phyloP scores from a whole-genome alignment of 768 basidiomycete species.

The Mycena galopus region DNA sequence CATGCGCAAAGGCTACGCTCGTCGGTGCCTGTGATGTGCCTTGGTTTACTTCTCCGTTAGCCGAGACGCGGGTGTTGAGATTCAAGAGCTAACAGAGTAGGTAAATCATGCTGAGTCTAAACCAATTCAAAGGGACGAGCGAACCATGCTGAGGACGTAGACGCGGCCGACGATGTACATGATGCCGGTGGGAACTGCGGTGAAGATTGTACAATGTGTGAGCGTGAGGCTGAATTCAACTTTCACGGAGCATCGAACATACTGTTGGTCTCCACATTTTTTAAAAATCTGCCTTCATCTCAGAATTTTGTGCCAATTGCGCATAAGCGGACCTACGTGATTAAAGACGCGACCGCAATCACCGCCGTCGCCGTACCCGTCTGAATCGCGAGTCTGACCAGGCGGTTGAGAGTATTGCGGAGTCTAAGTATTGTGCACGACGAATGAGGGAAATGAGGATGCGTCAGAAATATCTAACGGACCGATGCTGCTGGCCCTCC shows the following conservation, averaged over 20 bases:
- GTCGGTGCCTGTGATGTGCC: neutral
- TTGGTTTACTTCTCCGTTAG: neutral
- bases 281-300: neutral
- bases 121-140: neutral
- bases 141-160: neutral
- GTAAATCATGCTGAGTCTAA: neutral
- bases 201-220: no score
- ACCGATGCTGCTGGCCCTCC: neutral
- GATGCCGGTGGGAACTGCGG: no score
- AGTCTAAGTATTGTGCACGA: neutral
- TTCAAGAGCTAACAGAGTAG: constrained; percentile 3
- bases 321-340: neutral
- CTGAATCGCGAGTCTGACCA: neutral
- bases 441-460: neutral
- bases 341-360: neutral
- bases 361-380: neutral
- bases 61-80: neutral
- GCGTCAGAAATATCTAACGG: neutral
- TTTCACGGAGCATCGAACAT: neutral
- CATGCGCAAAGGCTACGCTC: neutral
- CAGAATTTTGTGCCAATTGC: neutral
- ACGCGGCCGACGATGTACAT: neutral
- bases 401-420: neutral
- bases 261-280: neutral
- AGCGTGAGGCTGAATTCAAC: no score